Evolutionary conservation across 805 yeast genomes (phyloP), one percentile per base, ranked within the genome.

Genomic region (Wickerhamiella kurtzmanii): DNA sequence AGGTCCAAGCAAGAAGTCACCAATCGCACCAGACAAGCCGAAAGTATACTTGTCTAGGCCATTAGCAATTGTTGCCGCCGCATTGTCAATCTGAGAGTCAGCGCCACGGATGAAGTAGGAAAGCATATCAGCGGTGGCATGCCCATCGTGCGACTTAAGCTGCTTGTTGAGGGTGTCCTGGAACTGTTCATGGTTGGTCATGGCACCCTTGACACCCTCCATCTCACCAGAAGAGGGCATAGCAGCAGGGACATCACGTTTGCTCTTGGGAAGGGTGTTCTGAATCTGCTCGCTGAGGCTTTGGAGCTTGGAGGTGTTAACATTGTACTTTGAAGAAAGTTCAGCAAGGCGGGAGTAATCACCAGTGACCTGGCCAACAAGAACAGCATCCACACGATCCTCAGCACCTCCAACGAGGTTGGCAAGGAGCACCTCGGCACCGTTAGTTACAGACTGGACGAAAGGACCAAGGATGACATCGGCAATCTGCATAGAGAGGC

Each of bases 391-490:
- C n/a, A 47, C 35, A 3, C 45, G 49, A 47, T 53, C 55, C 44
- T 28, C 52, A 35, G 38, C 47, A 40, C 54, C 56, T 13, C 57
- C 56, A 39, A 54, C 25, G 22, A 45, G 19, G 48, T 53, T 54
- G 39, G 60, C 57, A 16, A 58, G 45, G 47, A 50, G 42, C 19
- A 53, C 61, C 50, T 58, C 62, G 20, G 60, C 62, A 35, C 64
- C 61, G 50, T 53, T 50, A 47, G 63, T 59, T 21, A 59, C 50
- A n/a, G 64, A 52, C 50, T 60, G 62, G 35, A 60, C 59, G 43
- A 54, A 50, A 20, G 65, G 64, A 28, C 64, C 64, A n/a, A 53
- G 48, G 13, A 54, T 45, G 22, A 48, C 44, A 32, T 50, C 47
- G 39, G 49, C 55, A 25, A 54, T 41, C 16, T 50, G 53, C 49